Percentiles rank a stretch among this genome's conserved stretches.
Conservation (phyloP, 2,329 filamentous ascomycete species). For the Apiospora kogelbergensis region DNA sequence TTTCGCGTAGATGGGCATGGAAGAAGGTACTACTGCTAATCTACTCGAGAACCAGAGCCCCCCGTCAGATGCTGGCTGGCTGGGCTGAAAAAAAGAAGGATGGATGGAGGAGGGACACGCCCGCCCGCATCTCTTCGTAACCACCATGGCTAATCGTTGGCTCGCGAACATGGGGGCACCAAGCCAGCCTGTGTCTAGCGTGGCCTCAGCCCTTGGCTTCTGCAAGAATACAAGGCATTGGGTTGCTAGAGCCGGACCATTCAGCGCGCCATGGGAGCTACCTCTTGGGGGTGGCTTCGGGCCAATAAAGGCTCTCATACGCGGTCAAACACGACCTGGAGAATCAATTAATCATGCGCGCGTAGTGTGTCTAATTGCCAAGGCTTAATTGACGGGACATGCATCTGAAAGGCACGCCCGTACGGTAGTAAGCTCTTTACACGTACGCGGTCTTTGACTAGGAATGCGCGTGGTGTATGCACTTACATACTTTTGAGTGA, state of each 20-base stretch:
- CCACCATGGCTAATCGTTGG: conserved; percentile 9
- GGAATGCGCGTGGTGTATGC: background rate
- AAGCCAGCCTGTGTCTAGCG: conserved; percentile 17
- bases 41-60: background rate
- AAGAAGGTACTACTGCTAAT: conserved; percentile 1
- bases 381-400: conserved; percentile 11
- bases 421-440: background rate
- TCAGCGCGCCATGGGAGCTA: conserved; percentile 24
- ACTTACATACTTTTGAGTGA: background rate
- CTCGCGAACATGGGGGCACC: conserved; percentile 8
- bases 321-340: conserved; percentile 37
- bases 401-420: background rate
- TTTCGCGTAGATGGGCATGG: background rate
- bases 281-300: conserved; percentile 20
- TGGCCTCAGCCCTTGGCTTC: conserved; percentile 30
- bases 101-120: background rate
- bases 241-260: conserved; percentile 22
- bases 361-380: conserved; percentile 29
- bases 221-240: conserved; percentile 32
- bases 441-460: background rate
- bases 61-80: conserved; percentile 1
- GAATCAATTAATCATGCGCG: conserved; percentile 41
- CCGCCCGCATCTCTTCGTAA: background rate
- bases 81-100: background rate
- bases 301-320: conserved; percentile 36